phyloP scores from a whole-genome alignment of 352 stramenopile species.

The Phytophthora hybrid region DNA sequence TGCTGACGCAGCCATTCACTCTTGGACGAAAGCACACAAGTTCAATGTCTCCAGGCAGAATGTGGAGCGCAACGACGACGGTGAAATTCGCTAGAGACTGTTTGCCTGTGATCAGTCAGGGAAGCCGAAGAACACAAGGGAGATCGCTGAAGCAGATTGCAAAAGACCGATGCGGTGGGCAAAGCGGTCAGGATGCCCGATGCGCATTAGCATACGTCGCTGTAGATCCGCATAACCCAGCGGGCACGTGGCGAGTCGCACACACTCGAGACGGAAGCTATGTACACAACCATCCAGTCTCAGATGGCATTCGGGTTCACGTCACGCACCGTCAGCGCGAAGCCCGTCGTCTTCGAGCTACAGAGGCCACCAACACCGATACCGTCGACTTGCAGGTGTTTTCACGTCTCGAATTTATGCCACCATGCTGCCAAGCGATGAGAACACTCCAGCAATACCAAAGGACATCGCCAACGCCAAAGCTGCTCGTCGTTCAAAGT shows the following conservation, averaged over 20 bases:
- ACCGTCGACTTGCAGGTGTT: background rate
- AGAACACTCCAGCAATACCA: background rate
- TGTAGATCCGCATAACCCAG: too few species aligned
- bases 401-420: background rate
- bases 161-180: background rate
- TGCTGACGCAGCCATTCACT: too few species aligned
- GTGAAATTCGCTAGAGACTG: background rate
- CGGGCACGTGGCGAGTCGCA: too few species aligned
- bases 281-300: background rate
- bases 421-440: background rate
- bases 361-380: background rate
- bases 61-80: background rate
- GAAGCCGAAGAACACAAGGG: background rate
- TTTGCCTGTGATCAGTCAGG: background rate
- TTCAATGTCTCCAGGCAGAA: background rate
- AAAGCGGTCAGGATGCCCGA: too few species aligned
- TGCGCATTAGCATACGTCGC: too few species aligned
- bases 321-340: background rate
- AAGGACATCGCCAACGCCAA: slow-evolving; percentile 18
- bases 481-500: background rate
- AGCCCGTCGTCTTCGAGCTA: background rate
- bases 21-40: background rate
- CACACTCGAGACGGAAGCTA: background rate
- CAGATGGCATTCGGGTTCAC: background rate
- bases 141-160: background rate